Base-by-base conservation (phyloP, 352 stramenopile species). In the Globisporangium polare region DNA sequence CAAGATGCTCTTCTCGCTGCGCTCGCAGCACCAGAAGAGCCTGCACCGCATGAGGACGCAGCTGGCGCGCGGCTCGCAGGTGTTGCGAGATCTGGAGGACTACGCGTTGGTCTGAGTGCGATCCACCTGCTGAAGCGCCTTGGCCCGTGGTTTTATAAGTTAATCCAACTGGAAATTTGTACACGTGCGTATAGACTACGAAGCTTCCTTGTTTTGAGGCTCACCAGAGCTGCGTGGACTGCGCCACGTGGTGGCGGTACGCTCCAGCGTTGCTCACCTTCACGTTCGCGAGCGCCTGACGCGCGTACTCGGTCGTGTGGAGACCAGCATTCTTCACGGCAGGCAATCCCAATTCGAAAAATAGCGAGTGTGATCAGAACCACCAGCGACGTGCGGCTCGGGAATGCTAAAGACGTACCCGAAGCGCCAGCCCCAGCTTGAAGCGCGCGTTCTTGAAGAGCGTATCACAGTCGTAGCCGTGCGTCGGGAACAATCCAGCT, bases 371-470 rank as follows among this genome's bases (percentile, higher is more conserved):
- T 27, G 20, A 24, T 31, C 20, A 31, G 18, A 10, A n/a, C 17
- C 2, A 33, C 29, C 29, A 33, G 29, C 2, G 5, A 9, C 29
- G 29, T 33, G 4, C 4, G 29, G n/a, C n/a, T n/a, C n/a, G 33
- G 15, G 15, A 43, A n/a, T 2, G 12, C 17, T 43, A 3, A 18
- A 26, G 26, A 37, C 68, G 12, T 66, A 88, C 78, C 35, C 80
- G 81, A 10, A 93, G 71, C 24, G 83, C 83, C 13, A 93, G 68
- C 0, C 83, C 83, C 15, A 93, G 74, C 54, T 89, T 89, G 60
- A 93, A 93, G 5, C 81, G 74, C n/a, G 83, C 83, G 33, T 91
- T 89, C 62, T 87, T 88, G 68, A 93, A 93, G 1, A 93, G 74
- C 41, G 70, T 90, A 22, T 88, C 76, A 42, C 70, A 85, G 64